Percentiles rank a stretch among this genome's conserved stretches.
Conservation (phyloP, 1,284 basidiomycete genomes). For the Microbotryomycetes sp. region DNA sequence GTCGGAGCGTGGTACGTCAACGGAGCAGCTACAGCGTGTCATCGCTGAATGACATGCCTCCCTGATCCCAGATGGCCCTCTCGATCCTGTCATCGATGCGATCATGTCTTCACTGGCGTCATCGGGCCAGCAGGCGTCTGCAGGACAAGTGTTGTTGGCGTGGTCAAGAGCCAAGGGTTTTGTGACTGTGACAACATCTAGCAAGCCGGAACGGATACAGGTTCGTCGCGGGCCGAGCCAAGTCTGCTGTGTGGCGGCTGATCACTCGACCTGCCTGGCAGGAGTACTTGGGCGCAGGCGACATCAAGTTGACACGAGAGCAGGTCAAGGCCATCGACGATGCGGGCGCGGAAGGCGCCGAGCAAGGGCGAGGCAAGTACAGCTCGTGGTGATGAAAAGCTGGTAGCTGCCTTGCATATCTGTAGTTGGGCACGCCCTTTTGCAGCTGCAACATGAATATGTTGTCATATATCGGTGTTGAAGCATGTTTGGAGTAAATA, state of each 20-base stretch:
- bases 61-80: constrained; percentile 1
- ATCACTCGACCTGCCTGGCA: constrained; percentile 36
- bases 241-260: too few relatives aligned
- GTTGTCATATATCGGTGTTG: too few relatives aligned
- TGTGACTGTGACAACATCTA: constrained; percentile 51
- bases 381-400: not conserved
- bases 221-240: constrained; percentile 33
- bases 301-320: constrained; percentile 39
- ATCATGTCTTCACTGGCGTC: constrained; percentile 43
- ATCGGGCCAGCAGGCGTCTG: constrained; percentile 50
- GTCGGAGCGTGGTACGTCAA: not conserved
- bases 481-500: too few relatives aligned
- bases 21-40: not conserved
- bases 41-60: too few relatives aligned
- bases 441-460: too few relatives aligned
- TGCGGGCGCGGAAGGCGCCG: constrained; percentile 36
- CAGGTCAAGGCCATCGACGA: constrained; percentile 41
- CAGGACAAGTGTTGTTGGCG: constrained; percentile 59
- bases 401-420: too few relatives aligned
- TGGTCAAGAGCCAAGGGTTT: constrained; percentile 60
- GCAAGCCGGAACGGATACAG: constrained; percentile 1
- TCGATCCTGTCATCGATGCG: constrained; percentile 42
- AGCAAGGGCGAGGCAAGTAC: constrained; percentile 1
- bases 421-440: too few relatives aligned
- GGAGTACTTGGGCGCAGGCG: constrained; percentile 56